Conservation (phyloP, 257 asterid genomes). For the Plantago elongata region DNA sequence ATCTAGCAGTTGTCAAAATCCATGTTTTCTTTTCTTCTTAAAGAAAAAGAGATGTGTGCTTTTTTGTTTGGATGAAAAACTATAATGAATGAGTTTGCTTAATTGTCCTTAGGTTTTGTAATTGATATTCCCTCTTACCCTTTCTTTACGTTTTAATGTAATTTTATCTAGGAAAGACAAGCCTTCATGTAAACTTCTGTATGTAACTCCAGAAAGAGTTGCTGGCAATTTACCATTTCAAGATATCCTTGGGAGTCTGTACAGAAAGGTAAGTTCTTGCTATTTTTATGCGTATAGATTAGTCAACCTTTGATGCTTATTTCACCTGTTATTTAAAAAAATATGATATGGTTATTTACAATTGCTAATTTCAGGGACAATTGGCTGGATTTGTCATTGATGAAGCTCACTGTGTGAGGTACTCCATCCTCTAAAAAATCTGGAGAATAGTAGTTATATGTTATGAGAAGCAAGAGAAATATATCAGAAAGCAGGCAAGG, state of each 20-base stretch:
- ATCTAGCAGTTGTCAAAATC: no score
- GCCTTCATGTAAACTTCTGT: slow-evolving; percentile 93
- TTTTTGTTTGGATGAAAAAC: no score
- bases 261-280: slow-evolving; percentile 53
- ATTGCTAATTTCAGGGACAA: slow-evolving; percentile 56
- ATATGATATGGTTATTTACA: neutral
- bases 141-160: slow-evolving; percentile 7
- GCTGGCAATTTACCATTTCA: slow-evolving; percentile 88
- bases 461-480: slow-evolving; percentile 6
- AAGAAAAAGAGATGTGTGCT: no score
- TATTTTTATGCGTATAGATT: slow-evolving; percentile 14
- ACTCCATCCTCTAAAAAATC: slow-evolving; percentile 20
- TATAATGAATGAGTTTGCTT: no score
- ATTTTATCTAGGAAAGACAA: slow-evolving; percentile 61
- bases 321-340: slow-evolving; percentile 17
- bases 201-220: slow-evolving; percentile 95
- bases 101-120: no score
- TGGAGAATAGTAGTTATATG: slow-evolving; percentile 7
- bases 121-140: neutral
- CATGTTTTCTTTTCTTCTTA: no score
- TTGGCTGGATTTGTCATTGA: slow-evolving; percentile 91
- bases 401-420: slow-evolving; percentile 99
- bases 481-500: neutral
- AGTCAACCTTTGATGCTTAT: slow-evolving; percentile 16
- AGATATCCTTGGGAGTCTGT: slow-evolving; percentile 56